Conservation (phyloP, 257 asterid genomes). For the Gynochthodes officinalis region DNA sequence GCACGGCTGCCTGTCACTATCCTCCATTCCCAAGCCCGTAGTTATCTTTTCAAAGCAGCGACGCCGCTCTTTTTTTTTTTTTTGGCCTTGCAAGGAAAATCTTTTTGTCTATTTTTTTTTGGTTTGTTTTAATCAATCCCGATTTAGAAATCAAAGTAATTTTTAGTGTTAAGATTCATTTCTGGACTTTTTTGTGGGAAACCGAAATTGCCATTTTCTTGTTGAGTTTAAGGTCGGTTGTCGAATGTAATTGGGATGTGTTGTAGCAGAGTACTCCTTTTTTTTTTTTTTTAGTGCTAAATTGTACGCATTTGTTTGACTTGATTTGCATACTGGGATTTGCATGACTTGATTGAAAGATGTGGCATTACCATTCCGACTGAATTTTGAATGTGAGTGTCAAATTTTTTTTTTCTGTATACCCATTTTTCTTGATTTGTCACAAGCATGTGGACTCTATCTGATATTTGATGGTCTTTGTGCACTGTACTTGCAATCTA, state of each 20-base stretch:
- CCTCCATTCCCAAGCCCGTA: too few species aligned
- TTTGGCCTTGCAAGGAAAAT: slow-evolving; percentile 11
- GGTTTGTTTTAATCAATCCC: not conserved
- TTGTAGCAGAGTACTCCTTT: not conserved
- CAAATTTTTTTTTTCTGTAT: not conserved
- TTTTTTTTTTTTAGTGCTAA: not conserved
- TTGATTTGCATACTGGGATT: not conserved
- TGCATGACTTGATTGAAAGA: slow-evolving; percentile 5
- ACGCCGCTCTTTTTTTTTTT: not conserved
- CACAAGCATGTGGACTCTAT: not conserved
- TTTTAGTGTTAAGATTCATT: not conserved
- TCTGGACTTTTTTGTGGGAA: not conserved
- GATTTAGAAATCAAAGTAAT: not conserved
- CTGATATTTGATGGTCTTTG: not conserved
- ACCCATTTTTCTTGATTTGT: not conserved
- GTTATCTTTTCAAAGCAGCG: too few species aligned
- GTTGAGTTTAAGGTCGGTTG: slow-evolving; percentile 1
- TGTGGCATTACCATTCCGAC: not conserved
- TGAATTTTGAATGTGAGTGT: not conserved
- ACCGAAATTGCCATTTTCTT: slow-evolving; percentile 9
- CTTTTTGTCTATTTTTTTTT: not conserved
- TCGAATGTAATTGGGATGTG: not conserved
- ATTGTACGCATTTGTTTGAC: slow-evolving; percentile 1
- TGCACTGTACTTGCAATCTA: not conserved
- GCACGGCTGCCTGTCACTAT: too few species aligned